phyloP scores from a whole-genome alignment of 176 grass and related monocot genomes.

The Secale cereale region DNA sequence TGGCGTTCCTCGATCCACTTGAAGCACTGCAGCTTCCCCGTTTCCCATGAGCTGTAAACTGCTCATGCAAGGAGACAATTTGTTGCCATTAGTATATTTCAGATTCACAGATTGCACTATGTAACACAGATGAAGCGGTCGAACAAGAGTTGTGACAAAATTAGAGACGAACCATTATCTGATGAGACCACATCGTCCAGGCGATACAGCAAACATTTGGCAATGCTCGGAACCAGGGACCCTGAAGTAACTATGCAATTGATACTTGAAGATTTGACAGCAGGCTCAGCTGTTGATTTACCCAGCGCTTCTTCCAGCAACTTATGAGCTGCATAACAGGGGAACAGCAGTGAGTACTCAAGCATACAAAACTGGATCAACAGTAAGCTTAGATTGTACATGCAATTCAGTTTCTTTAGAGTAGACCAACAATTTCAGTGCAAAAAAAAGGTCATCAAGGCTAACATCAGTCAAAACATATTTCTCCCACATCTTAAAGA shows the following conservation, averaged over 20 bases:
- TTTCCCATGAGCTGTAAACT: conserved; percentile 98
- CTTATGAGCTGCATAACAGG: conserved; percentile 51
- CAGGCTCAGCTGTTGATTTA: conserved; percentile 22
- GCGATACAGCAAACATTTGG: conserved; percentile 88
- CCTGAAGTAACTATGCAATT: conserved; percentile 92
- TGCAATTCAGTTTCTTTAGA: background rate
- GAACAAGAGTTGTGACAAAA: background rate
- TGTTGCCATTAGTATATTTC: background rate
- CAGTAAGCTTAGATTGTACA: background rate
- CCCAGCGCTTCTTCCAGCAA: conserved; percentile 57
- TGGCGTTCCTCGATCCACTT: conserved; percentile 88
- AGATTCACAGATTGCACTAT: background rate
- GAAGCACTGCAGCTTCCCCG: conserved; percentile 92
- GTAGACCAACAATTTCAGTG: background rate
- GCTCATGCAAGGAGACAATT: background rate
- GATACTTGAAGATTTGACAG: conserved; percentile 34
- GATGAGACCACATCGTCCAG: conserved; percentile 72
- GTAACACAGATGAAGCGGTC: background rate
- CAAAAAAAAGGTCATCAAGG: background rate
- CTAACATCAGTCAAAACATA: background rate
- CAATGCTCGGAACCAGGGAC: conserved; percentile 92
- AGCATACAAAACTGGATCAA: background rate
- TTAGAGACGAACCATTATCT: conserved; percentile 64
- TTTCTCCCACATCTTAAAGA: background rate
- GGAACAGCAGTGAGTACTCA: background rate